Evolutionary conservation across 306 rosid species (phyloP).

Genomic region (Cucurbita pepo): DNA sequence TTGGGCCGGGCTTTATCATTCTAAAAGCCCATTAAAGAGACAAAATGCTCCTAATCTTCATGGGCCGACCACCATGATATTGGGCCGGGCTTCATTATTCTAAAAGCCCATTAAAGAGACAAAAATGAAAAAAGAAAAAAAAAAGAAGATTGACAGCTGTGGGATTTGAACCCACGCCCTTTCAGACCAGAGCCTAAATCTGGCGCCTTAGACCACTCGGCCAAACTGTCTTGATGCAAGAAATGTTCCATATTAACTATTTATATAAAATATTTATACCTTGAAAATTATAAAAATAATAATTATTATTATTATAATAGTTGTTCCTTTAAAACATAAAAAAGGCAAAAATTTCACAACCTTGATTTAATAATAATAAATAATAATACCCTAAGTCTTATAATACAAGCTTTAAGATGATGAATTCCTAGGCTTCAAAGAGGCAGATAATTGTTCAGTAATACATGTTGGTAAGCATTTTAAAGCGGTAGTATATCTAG

Average conservation of each 20-base stretch:
- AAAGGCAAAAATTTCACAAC: background rate
- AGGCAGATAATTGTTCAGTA: constrained; percentile 15
- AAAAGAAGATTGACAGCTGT: constrained; percentile 52
- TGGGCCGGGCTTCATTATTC: background rate
- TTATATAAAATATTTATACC: background rate
- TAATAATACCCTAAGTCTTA: background rate
- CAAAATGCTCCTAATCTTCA: no score
- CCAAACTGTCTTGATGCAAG: constrained; percentile 36
- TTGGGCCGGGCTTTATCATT: no score
- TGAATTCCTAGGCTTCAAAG: background rate
- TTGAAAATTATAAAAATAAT: background rate
- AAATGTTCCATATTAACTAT: no score
- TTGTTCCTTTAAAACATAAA: background rate
- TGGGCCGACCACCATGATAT: background rate
- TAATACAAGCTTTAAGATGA: background rate
- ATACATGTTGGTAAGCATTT: constrained; percentile 45
- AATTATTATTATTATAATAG: background rate
- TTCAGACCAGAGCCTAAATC: constrained; percentile 80
- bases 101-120: background rate
- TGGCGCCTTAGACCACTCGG: constrained; percentile 12
- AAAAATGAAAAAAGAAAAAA: background rate
- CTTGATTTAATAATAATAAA: background rate
- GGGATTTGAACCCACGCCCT: constrained; percentile 98
- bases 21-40: no score
- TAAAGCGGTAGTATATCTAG: constrained; percentile 9